Conservation (phyloP, 306 rosid genomes). For the Vigna reflexopilosa region DNA sequence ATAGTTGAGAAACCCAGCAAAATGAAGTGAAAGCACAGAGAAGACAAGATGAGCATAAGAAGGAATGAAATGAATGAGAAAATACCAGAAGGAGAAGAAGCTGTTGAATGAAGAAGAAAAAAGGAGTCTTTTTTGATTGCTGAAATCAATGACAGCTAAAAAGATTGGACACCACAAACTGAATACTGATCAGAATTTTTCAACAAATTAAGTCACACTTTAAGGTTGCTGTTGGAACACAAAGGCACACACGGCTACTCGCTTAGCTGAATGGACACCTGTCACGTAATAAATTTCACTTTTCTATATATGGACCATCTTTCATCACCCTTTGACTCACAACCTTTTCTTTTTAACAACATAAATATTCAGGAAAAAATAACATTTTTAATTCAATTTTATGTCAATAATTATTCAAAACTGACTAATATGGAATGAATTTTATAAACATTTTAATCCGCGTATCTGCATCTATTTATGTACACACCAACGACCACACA, state of each 20-base stretch:
- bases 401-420: too few species aligned
- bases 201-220: constrained; percentile 18
- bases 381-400: neutral
- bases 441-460: too few species aligned
- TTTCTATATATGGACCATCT: constrained; percentile 14
- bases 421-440: too few species aligned
- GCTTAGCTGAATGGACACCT: constrained; percentile 4
- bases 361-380: neutral
- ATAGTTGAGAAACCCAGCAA: neutral
- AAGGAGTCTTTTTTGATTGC: constrained; percentile 31
- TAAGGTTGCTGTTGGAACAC: constrained; percentile 1
- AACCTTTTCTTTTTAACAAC: neutral
- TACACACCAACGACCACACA: too few species aligned
- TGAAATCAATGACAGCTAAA: constrained; percentile 31
- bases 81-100: constrained; percentile 40
- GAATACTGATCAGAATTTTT: neutral
- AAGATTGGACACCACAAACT: neutral
- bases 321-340: constrained; percentile 21
- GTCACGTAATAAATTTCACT: neutral
- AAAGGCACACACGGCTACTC: neutral
- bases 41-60: neutral
- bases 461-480: too few species aligned
- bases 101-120: constrained; percentile 22
- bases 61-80: neutral
- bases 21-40: constrained; percentile 1